phyloP scores from a whole-genome alignment of 768 basidiomycete genomes.

The Leccinellum albellum region DNA sequence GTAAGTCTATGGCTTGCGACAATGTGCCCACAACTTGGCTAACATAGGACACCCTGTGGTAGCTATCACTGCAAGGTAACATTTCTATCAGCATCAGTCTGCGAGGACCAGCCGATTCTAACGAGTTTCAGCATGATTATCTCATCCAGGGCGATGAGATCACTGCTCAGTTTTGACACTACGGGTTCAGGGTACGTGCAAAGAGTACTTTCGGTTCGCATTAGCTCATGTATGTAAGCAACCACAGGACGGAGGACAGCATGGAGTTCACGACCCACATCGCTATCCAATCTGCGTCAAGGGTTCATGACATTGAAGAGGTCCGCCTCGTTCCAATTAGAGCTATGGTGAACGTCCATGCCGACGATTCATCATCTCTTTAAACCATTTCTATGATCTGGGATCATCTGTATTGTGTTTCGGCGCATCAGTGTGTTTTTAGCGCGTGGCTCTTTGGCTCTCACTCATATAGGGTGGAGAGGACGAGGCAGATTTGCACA shows the following conservation, averaged over 20 bases:
- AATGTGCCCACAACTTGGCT: not conserved
- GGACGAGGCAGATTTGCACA: no score
- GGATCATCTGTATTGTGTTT: not conserved
- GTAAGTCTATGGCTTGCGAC: slow-evolving; percentile 1
- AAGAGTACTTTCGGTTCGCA: not conserved
- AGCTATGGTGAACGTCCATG: not conserved
- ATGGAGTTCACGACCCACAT: slow-evolving; percentile 12
- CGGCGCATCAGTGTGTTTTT: not conserved
- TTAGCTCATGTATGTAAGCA: slow-evolving; percentile 6
- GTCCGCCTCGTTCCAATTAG: not conserved
- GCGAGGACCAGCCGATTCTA: not conserved
- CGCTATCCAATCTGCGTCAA: not conserved
- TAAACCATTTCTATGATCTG: not conserved
- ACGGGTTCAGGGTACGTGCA: slow-evolving; percentile 1
- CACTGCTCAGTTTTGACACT: not conserved
- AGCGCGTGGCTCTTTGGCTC: not conserved
- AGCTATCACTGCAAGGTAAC: slow-evolving; percentile 13
- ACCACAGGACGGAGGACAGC: not conserved
- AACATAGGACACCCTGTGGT: not conserved
- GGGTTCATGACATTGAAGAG: not conserved
- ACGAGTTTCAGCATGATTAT: slow-evolving; percentile 2
- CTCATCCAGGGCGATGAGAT: slow-evolving; percentile 15
- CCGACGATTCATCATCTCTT: not conserved
- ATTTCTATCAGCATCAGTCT: not conserved
- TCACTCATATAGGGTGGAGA: not conserved